Evolutionary conservation across 176 grass and related monocot genomes (phyloP).

Genomic region (Paspalum vaginatum): DNA sequence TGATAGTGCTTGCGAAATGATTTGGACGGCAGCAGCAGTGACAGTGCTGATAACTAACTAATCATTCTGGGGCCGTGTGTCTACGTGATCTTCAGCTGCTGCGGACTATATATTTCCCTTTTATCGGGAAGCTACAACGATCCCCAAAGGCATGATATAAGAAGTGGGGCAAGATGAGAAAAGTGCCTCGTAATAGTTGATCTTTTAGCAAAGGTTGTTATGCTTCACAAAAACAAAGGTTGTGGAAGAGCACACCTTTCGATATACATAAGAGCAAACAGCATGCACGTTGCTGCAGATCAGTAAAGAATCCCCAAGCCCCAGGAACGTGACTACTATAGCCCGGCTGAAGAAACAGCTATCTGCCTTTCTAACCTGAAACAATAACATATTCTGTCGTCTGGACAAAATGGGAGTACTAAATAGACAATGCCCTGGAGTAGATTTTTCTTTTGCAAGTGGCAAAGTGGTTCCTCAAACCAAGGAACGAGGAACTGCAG

Average conservation of each 20-base stretch:
- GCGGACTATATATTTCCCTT: constrained; percentile 35
- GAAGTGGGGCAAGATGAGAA: constrained; percentile 35
- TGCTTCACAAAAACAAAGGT: constrained; percentile 55
- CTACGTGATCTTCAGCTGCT: constrained; percentile 33
- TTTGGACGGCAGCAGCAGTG: constrained; percentile 21
- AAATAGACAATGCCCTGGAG: neutral
- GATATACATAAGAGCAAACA: constrained; percentile 16
- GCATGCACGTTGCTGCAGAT: constrained; percentile 36
- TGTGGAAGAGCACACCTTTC: constrained; percentile 47
- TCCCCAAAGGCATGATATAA: constrained; percentile 42
- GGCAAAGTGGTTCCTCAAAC: no score
- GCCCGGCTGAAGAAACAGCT: constrained; percentile 38
- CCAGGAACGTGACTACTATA: constrained; percentile 25
- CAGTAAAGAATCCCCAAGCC: constrained; percentile 34
- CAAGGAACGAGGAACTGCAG: no score
- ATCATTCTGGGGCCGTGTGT: constrained; percentile 34
- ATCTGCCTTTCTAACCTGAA: constrained; percentile 32
- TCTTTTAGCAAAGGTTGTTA: constrained; percentile 50
- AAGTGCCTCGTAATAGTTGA: constrained; percentile 35
- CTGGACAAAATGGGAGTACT: neutral
- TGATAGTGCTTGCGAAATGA: constrained; percentile 26
- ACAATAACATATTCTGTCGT: neutral
- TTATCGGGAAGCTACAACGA: constrained; percentile 41
- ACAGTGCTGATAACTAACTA: constrained; percentile 47
- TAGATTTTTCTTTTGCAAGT: neutral